Evolutionary conservation across 2,329 filamentous ascomycete species (phyloP), one percentile per base, ranked within the genome.

Genomic region (Sclerotinia subarctica): DNA sequence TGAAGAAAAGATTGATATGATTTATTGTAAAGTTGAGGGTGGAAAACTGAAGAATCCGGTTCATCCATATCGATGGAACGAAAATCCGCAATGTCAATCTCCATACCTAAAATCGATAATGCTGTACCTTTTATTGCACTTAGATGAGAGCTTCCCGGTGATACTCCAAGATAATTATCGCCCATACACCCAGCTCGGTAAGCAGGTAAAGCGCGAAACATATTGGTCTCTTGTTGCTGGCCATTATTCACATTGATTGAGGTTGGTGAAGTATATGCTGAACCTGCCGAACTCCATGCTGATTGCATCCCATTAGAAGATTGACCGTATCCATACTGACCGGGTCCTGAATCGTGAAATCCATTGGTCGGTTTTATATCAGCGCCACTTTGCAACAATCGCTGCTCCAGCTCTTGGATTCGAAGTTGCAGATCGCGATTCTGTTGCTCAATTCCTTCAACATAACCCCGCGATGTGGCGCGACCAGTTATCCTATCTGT

Each of bases 401-500:
- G 83, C 71, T 84, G 83, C 77, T 94, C 88, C 70, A 94, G 83
- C 71, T 91, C 86, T 46, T 84, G 83, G 51, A 94, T 85, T 72
- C 88, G 88, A 67, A 82, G 81, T 71, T 89, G 82, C 81, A 94
- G 85, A 73, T 85, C 84, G n/a, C 80, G 81, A 78, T 90, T 89
- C 75, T 93, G 88, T 69, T 85, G 84, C 78, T 96, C 92, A 67
- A 95, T 82, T 73, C 89, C 86, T 76, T 94, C 89, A 72, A 91
- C 83, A 75, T 94, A 93, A 65, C 93, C 93, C 74, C 93, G 84
- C 68, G 88, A 87, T 69, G 91, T 90, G 63, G 92, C 92, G 71
- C 90, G 89, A 69, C 92, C 91, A 4, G 91, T 94, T 76, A 95
- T 92, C 74, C 93, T 88, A 78, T 96, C 93, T 68, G 93, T 96